Base-by-base conservation (phyloP, 768 basidiomycete genomes). In the Hygrocybe coccinea region DNA sequence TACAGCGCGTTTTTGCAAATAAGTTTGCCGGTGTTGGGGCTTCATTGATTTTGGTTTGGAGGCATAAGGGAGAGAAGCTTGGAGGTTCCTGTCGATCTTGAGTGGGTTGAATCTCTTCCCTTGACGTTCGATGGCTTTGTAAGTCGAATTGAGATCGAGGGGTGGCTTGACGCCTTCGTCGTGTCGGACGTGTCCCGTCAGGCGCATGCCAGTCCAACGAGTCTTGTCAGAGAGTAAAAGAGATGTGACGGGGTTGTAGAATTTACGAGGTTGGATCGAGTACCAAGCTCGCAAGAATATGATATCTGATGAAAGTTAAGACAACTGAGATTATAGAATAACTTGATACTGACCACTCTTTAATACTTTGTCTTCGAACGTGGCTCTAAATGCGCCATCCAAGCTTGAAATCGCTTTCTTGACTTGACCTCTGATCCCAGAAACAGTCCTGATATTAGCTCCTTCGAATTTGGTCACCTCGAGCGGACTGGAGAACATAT, bases 391-490 rank as follows among this genome's bases (percentile, higher is more conserved):
- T 4, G 90, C 84, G 8, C 97, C 97, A 56, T 97, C 94, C 2
- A 97, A 95, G 65, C 95, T 97, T n/a, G 85, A 74, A 29, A 97
- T 73, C 10, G 90, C 94, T 71, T 95, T 97, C 76, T 99, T 99
- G 50, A 99, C 84, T 70, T 98, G 95, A 3, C 97, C 97, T 44
- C 97, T 76, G 54, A 99, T 91, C 10, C 97, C 97, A 5, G 91
- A 94, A 6, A 98, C 97, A 0, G 95, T 98, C 56, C 86, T 79
- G 54, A 99, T 83, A 67, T 88, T 92, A n/a, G 97, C 97, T 15
- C 97, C 97, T 69, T 99, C 97, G 62, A 99, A 98, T 71, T 97
- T 98, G 55, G 94, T 94, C 11, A 98, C 94, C 71, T 99, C 97
- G 33, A 98, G 79, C 33, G 92, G 86, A 55, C 83, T 85, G 52